Base-by-base conservation (phyloP, 1,139 yeast species). In the Zygoascus hellenicus region DNA sequence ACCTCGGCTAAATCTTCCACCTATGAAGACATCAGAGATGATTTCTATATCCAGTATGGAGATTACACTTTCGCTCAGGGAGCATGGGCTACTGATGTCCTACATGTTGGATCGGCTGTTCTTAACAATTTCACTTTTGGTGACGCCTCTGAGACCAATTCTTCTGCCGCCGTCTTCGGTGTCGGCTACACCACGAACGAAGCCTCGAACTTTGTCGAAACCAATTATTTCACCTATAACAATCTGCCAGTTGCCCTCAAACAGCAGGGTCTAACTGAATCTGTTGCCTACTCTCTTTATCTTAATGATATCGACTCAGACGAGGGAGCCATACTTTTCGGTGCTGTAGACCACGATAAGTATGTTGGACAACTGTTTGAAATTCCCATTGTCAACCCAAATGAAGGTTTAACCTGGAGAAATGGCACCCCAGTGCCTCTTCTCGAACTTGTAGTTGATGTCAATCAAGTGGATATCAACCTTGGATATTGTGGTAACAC, bases 301-400 rank as follows among this genome's bases (percentile, higher is more conserved):
- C 70, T 81, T 51, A 69, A 72, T 47, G 66, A 70, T 13, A 52
- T 62, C 9, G 66, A 67, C n/a, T 63, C 76, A 5, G 54, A 60
- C 9, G 49, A 60, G 1, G 85, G 85, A 4, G 57, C 69, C 16
- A 61, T 80, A 38, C 66, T 80, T 43, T 80, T 80, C 60, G 85
- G 85, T 5, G 85, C 78, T 33, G 67, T 77, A 42, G 85, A 80
- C 58, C 68, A 69, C 38, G 74, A 77, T 32, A 80, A 79, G 62
- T 76, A 69, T 53, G 51, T 66, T 1, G 86, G 84, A 9, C 64
- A 64, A 0, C 65, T 78, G 54, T 65, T 49, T 43, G 58, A 57
- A 7, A 57, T 61, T 43, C 70, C 67, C 14, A 14, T 56, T 29
- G 44, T 50, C 17, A 55, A 55, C 42, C 15, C 35, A 13, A 41